Evolutionary conservation across 495 filamentous ascomycete species (phyloP).

Genomic region (Daldinia caldariorum): DNA sequence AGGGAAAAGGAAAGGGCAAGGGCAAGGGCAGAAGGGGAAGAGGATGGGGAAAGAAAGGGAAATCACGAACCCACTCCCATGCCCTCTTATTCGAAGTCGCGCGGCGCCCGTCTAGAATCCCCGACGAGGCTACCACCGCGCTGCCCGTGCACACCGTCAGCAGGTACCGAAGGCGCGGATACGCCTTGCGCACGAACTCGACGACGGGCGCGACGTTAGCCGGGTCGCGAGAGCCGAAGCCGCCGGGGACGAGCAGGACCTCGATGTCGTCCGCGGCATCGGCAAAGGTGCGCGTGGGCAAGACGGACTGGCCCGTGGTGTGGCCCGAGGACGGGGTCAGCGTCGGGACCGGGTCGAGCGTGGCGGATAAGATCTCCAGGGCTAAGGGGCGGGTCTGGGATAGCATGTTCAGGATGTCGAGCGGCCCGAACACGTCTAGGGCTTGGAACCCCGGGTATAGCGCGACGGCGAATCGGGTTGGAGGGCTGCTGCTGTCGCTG

Average conservation of each 20-base stretch:
- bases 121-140: constrained; percentile 61
- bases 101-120: constrained; percentile 65
- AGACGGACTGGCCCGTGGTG: constrained; percentile 55
- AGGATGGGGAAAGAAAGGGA: background rate
- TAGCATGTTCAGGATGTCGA: constrained; percentile 69
- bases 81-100: constrained; percentile 67
- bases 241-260: constrained; percentile 74
- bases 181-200: constrained; percentile 56
- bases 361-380: constrained; percentile 62
- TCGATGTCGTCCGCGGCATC: constrained; percentile 61
- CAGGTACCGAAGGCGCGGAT: constrained; percentile 62
- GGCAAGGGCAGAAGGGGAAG: background rate
- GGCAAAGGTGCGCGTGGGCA: constrained; percentile 71
- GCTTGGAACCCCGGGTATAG: constrained; percentile 62
- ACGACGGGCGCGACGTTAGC: constrained; percentile 51
- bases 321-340: constrained; percentile 28
- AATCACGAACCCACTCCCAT: constrained; percentile 50
- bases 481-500: too few relatives aligned
- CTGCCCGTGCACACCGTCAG: constrained; percentile 71
- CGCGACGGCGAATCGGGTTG: constrained; percentile 51
- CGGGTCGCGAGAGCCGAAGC: constrained; percentile 60
- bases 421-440: constrained; percentile 66
- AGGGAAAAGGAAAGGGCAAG: background rate
- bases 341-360: constrained; percentile 60
- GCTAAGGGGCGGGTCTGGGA: constrained; percentile 50